phyloP scores from a whole-genome alignment of 73 alveolate species.

The Stentor roeselii region DNA sequence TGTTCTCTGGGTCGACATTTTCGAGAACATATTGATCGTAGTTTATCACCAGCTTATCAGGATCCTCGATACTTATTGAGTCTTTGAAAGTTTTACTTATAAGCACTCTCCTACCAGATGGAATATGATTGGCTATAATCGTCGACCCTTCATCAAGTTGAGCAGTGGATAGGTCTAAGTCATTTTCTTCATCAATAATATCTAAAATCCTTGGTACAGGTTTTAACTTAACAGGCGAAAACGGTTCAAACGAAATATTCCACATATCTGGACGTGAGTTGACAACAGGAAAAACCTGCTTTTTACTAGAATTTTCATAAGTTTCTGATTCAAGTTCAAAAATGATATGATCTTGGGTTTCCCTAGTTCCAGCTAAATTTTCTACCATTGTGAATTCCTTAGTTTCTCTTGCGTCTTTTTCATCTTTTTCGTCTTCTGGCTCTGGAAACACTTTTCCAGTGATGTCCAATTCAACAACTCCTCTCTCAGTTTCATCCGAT shows the following conservation, averaged over 20 bases:
- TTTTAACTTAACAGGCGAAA: neutral
- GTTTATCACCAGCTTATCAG: neutral
- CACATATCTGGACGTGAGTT: neutral
- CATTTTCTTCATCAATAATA: neutral
- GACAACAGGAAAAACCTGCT: neutral
- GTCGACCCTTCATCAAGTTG: neutral
- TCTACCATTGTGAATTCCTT: neutral
- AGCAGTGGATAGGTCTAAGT: neutral
- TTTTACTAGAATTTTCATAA: neutral
- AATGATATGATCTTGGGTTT: neutral
- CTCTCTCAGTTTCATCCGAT: neutral
- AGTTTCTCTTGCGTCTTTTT: neutral
- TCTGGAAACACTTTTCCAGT: neutral
- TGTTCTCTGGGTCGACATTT: neutral
- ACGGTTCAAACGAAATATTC: neutral
- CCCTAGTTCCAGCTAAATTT: neutral
- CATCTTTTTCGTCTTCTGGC: neutral
- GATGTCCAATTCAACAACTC: neutral
- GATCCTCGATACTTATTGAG: neutral
- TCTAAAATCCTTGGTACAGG: constrained; percentile 5
- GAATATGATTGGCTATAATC: neutral
- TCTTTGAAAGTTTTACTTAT: constrained; percentile 6
- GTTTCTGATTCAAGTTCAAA: neutral
- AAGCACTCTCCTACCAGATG: neutral
- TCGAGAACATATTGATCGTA: neutral